Base-by-base conservation (phyloP, 2,329 filamentous ascomycete species). In the Clarireedia paspali region DNA sequence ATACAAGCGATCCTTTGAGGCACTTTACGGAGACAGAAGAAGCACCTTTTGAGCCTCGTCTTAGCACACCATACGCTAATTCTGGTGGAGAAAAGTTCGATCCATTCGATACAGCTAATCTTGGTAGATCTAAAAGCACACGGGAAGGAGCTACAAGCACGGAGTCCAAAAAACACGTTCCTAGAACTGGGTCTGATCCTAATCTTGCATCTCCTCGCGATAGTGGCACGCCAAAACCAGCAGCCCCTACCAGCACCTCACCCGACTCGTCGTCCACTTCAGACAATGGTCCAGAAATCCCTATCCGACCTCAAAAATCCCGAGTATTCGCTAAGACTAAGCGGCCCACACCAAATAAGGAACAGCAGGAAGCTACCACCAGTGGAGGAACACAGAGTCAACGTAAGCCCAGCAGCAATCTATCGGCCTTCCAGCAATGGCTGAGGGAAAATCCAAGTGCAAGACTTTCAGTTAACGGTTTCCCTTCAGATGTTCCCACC, bases 81-180 rank as follows among this genome's bases (percentile, higher is more conserved):
- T 74, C 77, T 34, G 74, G 78, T 12, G 80, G 82, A 36, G 82
- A 85, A 66, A 84, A 78, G 69, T 77, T 79, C 4, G 77, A 82
- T 47, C 75, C 79, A 0, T 82, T 81, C 57, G 79, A 81, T 46
- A 75, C 55, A 42, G 55, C 62, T 55, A 64, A 64, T 61, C 48
- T 69, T 10, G 60, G 56, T 38, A 65, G 67, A 60, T 69, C 67
- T 24, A 69, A 65, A 47, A 69, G 63, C 47, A 69, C 65, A 4
- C 59, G 59, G 45, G 63, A 62, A n/a, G 52, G 51, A 2, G 50
- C 58, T 17, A 27, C 47, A 10, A 52, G 48, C 38, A 26, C 27
- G 23, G 42, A 50, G 36, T 12, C 47, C 45, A 38, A 46, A 30
- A 54, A 59, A 44, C 51, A 59, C 24, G 55, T 67, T 4, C 60